Evolutionary conservation across 2,329 filamentous ascomycete genomes (phyloP), one percentile per base, ranked within the genome.

Genomic region (Sporothrix humicola): DNA sequence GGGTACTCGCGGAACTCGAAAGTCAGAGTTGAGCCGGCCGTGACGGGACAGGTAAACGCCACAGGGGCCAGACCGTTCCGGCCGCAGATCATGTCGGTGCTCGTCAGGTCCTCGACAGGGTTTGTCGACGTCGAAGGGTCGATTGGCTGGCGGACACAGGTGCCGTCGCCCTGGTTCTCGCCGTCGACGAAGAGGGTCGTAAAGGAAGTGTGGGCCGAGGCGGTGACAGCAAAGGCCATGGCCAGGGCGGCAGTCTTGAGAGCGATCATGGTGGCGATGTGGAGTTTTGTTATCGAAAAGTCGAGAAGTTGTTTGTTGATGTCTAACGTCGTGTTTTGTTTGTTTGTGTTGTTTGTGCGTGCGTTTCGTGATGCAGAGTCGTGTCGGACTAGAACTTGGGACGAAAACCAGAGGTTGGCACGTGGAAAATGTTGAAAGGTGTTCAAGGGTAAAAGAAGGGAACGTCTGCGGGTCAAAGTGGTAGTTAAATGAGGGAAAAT

Each of bases 81-180:
- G 61, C 85, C 92, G 79, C 92, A 94, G 52, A 91, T 90, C 88
- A 94, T 91, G 75, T 90, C 89, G 42, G 86, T 80, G 76, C 87
- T 89, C 15, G 81, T 79, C 17, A 93, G 80, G 74, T 87, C 84
- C 3, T 82, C 82, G 71, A 94, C 85, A 42, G 91, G 92, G 50
- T 80, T 81, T 5, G 87, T 91, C 69, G 87, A 85, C 0, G 84
- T 86, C 7, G 81, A 79, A 2, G 84, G 81, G 72, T 88, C 82
- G 56, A 82, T 84, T 72, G 88, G 88, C 87, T 92, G 91, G 58
- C 92, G 90, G 69, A 94, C 86, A 78, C 91, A 93, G 37, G 89
- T 91, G 44, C 88, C 92, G 78, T 92, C 89, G 75, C 92, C 92
- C 81, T 93, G 89, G 77, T 87, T 86, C 66, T 86, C 81, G 74